Percentiles rank a stretch among this genome's conserved stretches.
Evolutionary conservation across 208 protist species (phyloP).

Genomic region (Leishmania amazonensis): DNA sequence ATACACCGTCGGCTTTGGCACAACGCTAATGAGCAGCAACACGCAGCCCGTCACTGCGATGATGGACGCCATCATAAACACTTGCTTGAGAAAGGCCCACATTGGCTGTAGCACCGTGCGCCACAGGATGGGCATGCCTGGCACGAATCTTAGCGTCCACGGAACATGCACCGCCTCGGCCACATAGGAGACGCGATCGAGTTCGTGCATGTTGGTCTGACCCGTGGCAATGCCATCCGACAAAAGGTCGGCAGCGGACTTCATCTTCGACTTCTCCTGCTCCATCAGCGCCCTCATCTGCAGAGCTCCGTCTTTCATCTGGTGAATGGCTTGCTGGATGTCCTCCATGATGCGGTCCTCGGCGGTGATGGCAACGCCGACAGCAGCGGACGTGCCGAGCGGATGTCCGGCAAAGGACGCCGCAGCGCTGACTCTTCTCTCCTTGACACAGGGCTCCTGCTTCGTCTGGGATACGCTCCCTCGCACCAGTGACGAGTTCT

Average conservation of each 20-base stretch:
- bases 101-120: constrained; percentile 49
- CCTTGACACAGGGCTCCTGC: not conserved
- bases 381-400: not conserved
- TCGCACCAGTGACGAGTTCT: not conserved
- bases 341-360: constrained; percentile 58
- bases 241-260: constrained; percentile 48
- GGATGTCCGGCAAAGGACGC: not conserved
- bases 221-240: constrained; percentile 43
- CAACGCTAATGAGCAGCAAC: constrained; percentile 51
- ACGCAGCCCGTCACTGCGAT: constrained; percentile 35
- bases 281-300: constrained; percentile 65
- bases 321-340: constrained; percentile 47
- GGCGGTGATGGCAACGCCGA: not conserved
- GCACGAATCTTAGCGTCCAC: constrained; percentile 33
- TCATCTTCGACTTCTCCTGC: constrained; percentile 44
- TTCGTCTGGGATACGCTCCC: not conserved
- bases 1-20: constrained; percentile 38
- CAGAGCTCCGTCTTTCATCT: constrained; percentile 63
- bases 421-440: not conserved
- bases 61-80: constrained; percentile 43
- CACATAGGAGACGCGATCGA: constrained; percentile 35
- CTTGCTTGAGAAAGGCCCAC: constrained; percentile 63
- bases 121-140: constrained; percentile 58
- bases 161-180: constrained; percentile 13
- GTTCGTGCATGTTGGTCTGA: constrained; percentile 29